Percentiles rank a stretch among this genome's conserved stretches.
These are phyloP conservation scores for Thermochaetoides thermophila DNA, from an alignment of 495 filamentous ascomycete species.

Conservation along the genomic window DNA sequence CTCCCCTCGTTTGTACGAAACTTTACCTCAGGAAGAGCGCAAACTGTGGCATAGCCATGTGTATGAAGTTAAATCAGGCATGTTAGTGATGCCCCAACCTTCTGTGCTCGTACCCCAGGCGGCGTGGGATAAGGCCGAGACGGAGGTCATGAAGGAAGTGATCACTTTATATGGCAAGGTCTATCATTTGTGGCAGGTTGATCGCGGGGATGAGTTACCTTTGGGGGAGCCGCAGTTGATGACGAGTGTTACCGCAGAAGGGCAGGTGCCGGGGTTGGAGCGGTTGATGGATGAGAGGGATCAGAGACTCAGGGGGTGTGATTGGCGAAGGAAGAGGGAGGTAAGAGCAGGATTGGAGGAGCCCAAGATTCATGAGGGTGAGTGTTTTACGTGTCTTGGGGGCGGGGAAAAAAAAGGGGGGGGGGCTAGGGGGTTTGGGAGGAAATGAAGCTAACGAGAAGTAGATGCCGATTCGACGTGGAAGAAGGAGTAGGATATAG, in stretches of 20 bases:
- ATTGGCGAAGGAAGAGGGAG: constrained; percentile 47
- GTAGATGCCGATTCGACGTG: constrained; percentile 11
- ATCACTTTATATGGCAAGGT: constrained; percentile 68
- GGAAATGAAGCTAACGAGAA: background rate
- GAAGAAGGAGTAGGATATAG: constrained; percentile 2
- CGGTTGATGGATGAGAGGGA: constrained; percentile 49
- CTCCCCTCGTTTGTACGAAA: constrained; percentile 49
- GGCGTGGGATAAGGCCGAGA: constrained; percentile 65
- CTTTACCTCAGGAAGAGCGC: constrained; percentile 49
- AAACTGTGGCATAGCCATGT: constrained; percentile 70
- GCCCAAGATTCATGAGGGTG: constrained; percentile 42
- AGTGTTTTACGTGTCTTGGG: too few relatives aligned
- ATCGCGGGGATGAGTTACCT: constrained; percentile 62
- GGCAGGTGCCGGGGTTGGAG: constrained; percentile 44
- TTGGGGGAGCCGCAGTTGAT: constrained; percentile 64
- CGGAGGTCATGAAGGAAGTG: constrained; percentile 62
- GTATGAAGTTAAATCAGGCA: constrained; percentile 76
- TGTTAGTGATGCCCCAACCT: constrained; percentile 73
- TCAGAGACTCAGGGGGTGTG: constrained; percentile 40
- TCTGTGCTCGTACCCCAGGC: constrained; percentile 30
- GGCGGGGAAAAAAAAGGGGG: constrained; percentile 45
- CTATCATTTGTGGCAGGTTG: constrained; percentile 83
- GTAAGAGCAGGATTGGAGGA: constrained; percentile 43
- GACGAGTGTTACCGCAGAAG: constrained; percentile 51
- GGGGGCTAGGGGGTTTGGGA: constrained; percentile 46